Evolutionary conservation across 495 filamentous ascomycete genomes (phyloP).

Genomic region (Aspergillus nanangensis): DNA sequence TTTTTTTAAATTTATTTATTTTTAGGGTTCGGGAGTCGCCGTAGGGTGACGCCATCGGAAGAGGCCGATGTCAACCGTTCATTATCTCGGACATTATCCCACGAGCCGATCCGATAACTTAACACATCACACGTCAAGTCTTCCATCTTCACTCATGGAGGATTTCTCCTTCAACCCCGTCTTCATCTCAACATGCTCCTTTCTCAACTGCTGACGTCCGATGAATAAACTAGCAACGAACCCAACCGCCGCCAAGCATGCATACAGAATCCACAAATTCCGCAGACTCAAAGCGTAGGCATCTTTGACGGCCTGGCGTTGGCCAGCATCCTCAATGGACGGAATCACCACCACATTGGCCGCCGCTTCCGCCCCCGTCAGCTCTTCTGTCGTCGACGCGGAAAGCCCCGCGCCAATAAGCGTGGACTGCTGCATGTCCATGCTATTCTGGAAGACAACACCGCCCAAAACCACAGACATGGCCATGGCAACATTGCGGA

Average conservation of each 20-base stretch:
- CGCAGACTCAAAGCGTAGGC: slow-evolving; percentile 57
- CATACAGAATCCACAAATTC: slow-evolving; percentile 61
- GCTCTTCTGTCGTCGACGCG: slow-evolving; percentile 23
- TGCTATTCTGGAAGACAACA: slow-evolving; percentile 70
- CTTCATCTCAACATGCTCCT: slow-evolving; percentile 59
- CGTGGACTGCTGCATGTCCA: slow-evolving; percentile 33
- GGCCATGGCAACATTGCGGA: slow-evolving; percentile 66
- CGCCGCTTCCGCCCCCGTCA: slow-evolving; percentile 46
- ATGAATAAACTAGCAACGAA: slow-evolving; percentile 53
- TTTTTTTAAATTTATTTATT: too few species aligned
- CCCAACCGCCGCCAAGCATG: slow-evolving; percentile 44
- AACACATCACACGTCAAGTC: too few species aligned
- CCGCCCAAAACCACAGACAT: slow-evolving; percentile 74
- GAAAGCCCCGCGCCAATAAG: slow-evolving; percentile 47
- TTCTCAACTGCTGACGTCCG: slow-evolving; percentile 42
- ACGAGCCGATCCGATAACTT: too few species aligned
- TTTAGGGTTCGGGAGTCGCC: slow-evolving; percentile 1
- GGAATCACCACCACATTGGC: slow-evolving; percentile 47
- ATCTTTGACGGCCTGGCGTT: slow-evolving; percentile 43
- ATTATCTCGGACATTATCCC: not conserved
- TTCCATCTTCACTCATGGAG: too few species aligned
- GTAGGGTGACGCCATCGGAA: not conserved
- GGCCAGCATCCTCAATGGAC: slow-evolving; percentile 36
- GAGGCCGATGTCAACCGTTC: not conserved
- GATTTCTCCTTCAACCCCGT: slow-evolving; percentile 32